Evolutionary conservation across 176 grass and related monocot species (phyloP).

Genomic region (Eragrostis nindensis): DNA sequence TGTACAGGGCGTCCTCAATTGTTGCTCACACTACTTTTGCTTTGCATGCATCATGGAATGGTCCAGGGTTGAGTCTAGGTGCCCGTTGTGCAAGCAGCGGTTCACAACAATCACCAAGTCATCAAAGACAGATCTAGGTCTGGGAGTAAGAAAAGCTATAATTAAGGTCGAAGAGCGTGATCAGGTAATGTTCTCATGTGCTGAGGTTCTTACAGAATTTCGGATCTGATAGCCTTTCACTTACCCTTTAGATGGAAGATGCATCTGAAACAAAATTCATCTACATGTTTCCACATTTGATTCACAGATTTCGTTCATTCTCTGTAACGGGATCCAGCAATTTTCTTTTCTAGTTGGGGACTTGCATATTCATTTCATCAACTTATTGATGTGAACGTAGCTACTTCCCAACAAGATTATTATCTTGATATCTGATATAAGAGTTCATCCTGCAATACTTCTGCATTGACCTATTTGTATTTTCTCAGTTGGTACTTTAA

Average conservation of each 20-base stretch:
- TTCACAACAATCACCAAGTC: constrained; percentile 91
- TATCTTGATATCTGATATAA: constrained; percentile 23
- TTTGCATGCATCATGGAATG: constrained; percentile 89
- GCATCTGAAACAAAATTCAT: constrained; percentile 9
- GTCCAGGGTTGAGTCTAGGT: constrained; percentile 92
- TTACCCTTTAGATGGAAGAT: constrained; percentile 23
- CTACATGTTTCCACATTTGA: constrained; percentile 27
- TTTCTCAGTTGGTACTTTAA: not conserved
- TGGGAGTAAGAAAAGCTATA: constrained; percentile 59
- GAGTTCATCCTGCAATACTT: not conserved
- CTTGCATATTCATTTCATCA: constrained; percentile 13
- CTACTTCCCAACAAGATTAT: not conserved
- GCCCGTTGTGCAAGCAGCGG: constrained; percentile 85
- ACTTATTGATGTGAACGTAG: not conserved
- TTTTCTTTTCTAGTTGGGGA: constrained; percentile 3
- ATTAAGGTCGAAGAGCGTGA: constrained; percentile 81
- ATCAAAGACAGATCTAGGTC: constrained; percentile 59
- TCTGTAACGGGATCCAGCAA: constrained; percentile 3
- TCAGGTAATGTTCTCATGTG: constrained; percentile 65
- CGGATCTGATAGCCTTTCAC: constrained; percentile 9
- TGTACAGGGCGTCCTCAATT: constrained; percentile 74
- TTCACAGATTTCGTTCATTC: constrained; percentile 9
- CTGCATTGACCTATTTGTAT: not conserved
- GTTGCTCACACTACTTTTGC: constrained; percentile 95
- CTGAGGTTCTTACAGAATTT: constrained; percentile 29